These are phyloP conservation scores for Hanseniaspora vineae DNA, from an alignment of 805 yeast species.

Conservation along the genomic window DNA sequence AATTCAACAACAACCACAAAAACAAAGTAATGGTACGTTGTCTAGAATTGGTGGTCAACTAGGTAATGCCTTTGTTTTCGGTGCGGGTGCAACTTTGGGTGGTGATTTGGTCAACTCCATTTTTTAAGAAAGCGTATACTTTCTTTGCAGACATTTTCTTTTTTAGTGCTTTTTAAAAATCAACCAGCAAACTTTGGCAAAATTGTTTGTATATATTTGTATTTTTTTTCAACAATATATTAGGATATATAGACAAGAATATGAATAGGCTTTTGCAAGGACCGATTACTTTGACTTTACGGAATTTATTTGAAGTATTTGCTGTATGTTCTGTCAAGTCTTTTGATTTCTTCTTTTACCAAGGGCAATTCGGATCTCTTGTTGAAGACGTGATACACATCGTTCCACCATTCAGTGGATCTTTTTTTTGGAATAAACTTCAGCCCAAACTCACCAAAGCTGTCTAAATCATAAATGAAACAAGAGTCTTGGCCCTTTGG, in stretches of 20 bases:
- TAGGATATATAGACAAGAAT: too few relatives aligned
- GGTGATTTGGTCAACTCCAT: conserved; percentile 66
- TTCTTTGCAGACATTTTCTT: background rate
- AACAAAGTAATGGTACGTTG: conserved; percentile 20
- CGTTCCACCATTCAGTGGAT: conserved; percentile 44
- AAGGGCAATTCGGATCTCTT: conserved; percentile 23
- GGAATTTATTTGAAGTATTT: conserved; percentile 11
- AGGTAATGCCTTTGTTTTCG: conserved; percentile 88
- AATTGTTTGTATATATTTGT: background rate
- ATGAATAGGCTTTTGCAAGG: too few relatives aligned
- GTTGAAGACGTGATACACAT: conserved; percentile 46
- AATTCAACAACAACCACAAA: conserved; percentile 5
- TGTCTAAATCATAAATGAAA: conserved; percentile 9
- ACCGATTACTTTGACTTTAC: background rate
- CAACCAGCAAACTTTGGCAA: too few relatives aligned
- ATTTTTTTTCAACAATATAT: background rate
- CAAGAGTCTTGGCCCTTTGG: conserved; percentile 2
- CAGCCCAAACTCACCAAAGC: conserved; percentile 29
- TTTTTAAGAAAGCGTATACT: conserved; percentile 25
- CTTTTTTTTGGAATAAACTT: conserved; percentile 37
- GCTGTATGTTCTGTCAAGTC: conserved; percentile 53
- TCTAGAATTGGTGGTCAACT: conserved; percentile 66
- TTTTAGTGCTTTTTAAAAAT: too few relatives aligned
- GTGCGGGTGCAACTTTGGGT: conserved; percentile 94
- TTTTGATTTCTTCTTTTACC: conserved; percentile 35